Evolutionary conservation across 2,329 filamentous ascomycete genomes (phyloP).

Genomic region (Stylonectria norvegica): DNA sequence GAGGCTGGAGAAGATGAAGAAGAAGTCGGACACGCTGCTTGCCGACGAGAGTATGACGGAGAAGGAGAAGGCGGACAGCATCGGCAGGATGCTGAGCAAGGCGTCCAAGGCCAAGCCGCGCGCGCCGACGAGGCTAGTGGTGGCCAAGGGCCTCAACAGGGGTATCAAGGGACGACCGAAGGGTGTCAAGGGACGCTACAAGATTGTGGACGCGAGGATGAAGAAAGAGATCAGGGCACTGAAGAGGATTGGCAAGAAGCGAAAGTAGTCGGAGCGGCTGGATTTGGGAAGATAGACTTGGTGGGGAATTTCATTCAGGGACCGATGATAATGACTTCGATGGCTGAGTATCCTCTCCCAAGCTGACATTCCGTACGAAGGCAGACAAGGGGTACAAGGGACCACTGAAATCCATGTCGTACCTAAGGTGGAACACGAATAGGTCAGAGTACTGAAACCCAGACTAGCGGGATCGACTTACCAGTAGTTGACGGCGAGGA

Average conservation of each 20-base stretch:
- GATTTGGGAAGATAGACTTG: slow-evolving; percentile 11
- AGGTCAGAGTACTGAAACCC: background rate
- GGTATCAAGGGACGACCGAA: slow-evolving; percentile 82
- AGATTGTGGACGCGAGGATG: slow-evolving; percentile 91
- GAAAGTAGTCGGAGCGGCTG: slow-evolving; percentile 42
- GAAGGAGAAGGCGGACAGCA: slow-evolving; percentile 88
- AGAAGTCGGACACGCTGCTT: slow-evolving; percentile 88
- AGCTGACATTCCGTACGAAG: slow-evolving; percentile 47
- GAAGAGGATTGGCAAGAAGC: slow-evolving; percentile 74
- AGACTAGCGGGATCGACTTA: slow-evolving; percentile 36
- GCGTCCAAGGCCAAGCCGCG: slow-evolving; percentile 84
- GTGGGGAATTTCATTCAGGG: slow-evolving; percentile 11
- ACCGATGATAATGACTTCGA: slow-evolving; percentile 7
- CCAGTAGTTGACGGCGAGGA: slow-evolving; percentile 81
- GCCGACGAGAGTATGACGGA: slow-evolving; percentile 92
- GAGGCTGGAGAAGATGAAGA: slow-evolving; percentile 87
- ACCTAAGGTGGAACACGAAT: slow-evolving; percentile 51
- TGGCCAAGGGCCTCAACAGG: slow-evolving; percentile 79
- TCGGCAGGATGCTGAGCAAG: slow-evolving; percentile 75
- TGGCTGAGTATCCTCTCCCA: slow-evolving; percentile 13
- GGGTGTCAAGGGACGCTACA: slow-evolving; percentile 93
- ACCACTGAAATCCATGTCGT: slow-evolving; percentile 74
- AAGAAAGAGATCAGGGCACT: slow-evolving; percentile 93
- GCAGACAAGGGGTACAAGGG: slow-evolving; percentile 60
- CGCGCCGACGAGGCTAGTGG: slow-evolving; percentile 79